Evolutionary conservation across 75 land plant species (phyloP).

Genomic region (Pinus taeda): DNA sequence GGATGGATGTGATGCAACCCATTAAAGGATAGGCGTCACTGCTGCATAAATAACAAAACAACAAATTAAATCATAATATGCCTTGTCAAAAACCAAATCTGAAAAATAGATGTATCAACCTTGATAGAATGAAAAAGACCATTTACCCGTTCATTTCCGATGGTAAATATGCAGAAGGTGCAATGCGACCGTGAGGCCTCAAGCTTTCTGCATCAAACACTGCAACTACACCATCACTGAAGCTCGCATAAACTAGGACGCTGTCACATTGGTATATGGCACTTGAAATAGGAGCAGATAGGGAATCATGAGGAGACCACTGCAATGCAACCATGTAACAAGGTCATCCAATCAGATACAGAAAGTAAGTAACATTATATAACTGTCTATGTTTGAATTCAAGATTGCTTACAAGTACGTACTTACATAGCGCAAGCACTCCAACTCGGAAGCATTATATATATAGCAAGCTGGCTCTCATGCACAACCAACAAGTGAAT

Average conservation of each 20-base stretch:
- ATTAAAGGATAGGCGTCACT: conserved; percentile 51
- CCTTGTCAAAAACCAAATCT: neutral
- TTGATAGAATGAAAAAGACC: neutral
- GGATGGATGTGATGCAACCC: conserved; percentile 76
- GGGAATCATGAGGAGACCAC: conserved; percentile 54
- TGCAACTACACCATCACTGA: conserved; percentile 61
- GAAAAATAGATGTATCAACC: neutral
- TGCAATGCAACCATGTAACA: conserved; percentile 26
- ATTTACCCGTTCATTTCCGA: neutral
- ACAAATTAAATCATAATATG: conserved; percentile 3
- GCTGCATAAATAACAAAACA: conserved; percentile 4
- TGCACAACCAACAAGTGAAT: conserved; percentile 47
- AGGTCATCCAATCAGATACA: neutral
- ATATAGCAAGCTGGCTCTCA: conserved; percentile 58
- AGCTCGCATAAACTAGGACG: too few relatives aligned
- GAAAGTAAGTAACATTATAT: conserved; percentile 17
- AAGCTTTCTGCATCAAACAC: conserved; percentile 60
- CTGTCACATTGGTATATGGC: conserved; percentile 79
- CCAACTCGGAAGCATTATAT: conserved; percentile 62
- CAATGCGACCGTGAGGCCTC: conserved; percentile 63
- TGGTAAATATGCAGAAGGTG: conserved; percentile 39
- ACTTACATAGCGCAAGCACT: conserved; percentile 41
- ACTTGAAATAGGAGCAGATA: conserved; percentile 57
- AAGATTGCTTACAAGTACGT: conserved; percentile 3
- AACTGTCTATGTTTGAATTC: conserved; percentile 14